phyloP scores from a whole-genome alignment of 805 yeast species.

The Candida berthetii region DNA sequence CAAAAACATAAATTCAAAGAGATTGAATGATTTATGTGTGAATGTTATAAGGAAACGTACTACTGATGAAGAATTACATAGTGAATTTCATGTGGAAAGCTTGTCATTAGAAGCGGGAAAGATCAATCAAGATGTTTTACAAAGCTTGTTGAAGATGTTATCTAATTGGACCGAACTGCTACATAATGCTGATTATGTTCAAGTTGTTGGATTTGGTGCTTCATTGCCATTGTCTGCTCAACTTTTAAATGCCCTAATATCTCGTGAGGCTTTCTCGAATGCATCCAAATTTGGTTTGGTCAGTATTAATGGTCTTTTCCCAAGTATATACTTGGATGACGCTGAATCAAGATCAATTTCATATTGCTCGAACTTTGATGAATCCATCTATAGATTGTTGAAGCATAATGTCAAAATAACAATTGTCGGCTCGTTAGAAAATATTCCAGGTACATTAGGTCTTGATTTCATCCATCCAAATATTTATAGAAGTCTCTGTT shows the following conservation, averaged over 20 bases:
- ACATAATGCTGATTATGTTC: constrained; percentile 40
- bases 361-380: background rate
- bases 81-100: constrained; percentile 15
- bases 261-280: constrained; percentile 15
- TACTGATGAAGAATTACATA: constrained; percentile 6
- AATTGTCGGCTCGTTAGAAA: constrained; percentile 45
- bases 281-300: constrained; percentile 23
- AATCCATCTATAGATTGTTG: background rate
- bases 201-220: constrained; percentile 45
- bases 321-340: constrained; percentile 34
- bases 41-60: constrained; percentile 22
- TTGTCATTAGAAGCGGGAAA: constrained; percentile 30
- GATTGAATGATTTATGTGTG: constrained; percentile 20
- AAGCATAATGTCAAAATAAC: constrained; percentile 39
- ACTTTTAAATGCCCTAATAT: constrained; percentile 39
- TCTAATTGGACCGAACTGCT: constrained; percentile 43
- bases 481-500: constrained; percentile 46
- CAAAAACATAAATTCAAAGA: constrained; percentile 7
- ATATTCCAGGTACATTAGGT: constrained; percentile 45
- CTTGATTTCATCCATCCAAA: constrained; percentile 51
- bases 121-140: constrained; percentile 24
- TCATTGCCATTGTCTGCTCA: constrained; percentile 45
- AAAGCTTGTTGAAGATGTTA: constrained; percentile 34
- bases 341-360: background rate
- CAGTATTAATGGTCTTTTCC: constrained; percentile 29